Percentiles rank a stretch among this genome's conserved stretches.
These are phyloP conservation scores for Ceratobasidium sp. DNA, from an alignment of 1,284 basidiomycete genomes.

Conservation along the genomic window DNA sequence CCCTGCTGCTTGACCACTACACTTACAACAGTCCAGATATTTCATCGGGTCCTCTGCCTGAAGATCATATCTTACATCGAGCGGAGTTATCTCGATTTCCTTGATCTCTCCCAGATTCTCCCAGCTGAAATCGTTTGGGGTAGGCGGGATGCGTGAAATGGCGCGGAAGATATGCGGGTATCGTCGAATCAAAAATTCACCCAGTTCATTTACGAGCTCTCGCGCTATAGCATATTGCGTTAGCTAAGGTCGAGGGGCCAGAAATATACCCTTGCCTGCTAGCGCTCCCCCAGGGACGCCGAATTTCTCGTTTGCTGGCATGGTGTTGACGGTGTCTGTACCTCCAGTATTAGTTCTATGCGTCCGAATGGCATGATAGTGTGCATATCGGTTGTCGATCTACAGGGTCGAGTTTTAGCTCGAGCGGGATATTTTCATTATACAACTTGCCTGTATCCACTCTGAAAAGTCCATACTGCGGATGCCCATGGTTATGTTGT, in stretches of 20 bases:
- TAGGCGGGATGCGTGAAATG: constrained; percentile 54
- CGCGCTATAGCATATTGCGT: constrained; percentile 24
- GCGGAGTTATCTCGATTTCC: constrained; percentile 62
- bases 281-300: constrained; percentile 40
- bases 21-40: constrained; percentile 65
- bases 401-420: background rate
- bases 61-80: constrained; percentile 61
- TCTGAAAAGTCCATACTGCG: constrained; percentile 42
- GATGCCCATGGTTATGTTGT: constrained; percentile 44
- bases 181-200: constrained; percentile 42
- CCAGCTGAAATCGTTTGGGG: constrained; percentile 56
- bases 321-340: constrained; percentile 35
- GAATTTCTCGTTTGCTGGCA: constrained; percentile 29
- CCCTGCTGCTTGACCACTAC: constrained; percentile 7
- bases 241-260: background rate
- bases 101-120: constrained; percentile 59
- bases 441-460: constrained; percentile 40
- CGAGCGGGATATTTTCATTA: background rate
- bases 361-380: constrained; percentile 41
- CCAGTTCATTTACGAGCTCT: constrained; percentile 42
- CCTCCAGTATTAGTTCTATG: constrained; percentile 37
- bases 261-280: constrained; percentile 28
- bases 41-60: constrained; percentile 64
- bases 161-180: constrained; percentile 62
- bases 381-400: constrained; percentile 42